phyloP scores from a whole-genome alignment of 1,284 basidiomycete species.

The Chalciporus sp. region DNA sequence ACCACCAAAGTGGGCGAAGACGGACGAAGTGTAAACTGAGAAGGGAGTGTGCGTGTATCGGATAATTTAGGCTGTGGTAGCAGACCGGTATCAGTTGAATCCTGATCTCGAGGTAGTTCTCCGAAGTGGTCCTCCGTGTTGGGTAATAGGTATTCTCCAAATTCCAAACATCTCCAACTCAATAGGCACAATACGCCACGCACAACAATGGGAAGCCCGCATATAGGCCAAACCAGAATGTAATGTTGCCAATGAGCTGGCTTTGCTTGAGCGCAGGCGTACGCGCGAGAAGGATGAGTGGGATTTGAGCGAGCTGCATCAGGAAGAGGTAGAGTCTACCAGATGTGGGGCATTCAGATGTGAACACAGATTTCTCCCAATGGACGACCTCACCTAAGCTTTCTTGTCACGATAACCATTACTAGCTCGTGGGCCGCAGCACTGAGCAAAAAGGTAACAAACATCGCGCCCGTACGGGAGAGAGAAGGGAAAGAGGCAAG shows the following conservation, averaged over 20 bases:
- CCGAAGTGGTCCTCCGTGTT: background rate
- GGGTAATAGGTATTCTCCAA: slow-evolving; percentile 67
- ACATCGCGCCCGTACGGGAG: slow-evolving; percentile 79
- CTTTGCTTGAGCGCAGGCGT: slow-evolving; percentile 78
- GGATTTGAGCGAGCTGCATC: slow-evolving; percentile 87
- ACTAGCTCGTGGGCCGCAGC: slow-evolving; percentile 93
- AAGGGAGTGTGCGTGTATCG: no score
- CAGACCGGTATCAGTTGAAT: no score
- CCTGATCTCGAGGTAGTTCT: no score
- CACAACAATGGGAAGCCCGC: slow-evolving; percentile 92
- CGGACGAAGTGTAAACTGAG: background rate
- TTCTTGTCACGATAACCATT: slow-evolving; percentile 94
- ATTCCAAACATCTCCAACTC: slow-evolving; percentile 64
- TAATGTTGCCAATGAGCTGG: slow-evolving; percentile 77
- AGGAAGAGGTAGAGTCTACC: slow-evolving; percentile 75
- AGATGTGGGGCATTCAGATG: slow-evolving; percentile 2
- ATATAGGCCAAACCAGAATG: slow-evolving; percentile 93
- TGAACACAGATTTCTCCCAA: background rate
- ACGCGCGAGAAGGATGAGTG: slow-evolving; percentile 84
- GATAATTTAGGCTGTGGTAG: no score
- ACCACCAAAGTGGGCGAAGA: background rate
- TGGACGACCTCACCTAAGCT: slow-evolving; percentile 62
- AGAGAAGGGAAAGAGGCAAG: slow-evolving; percentile 74
- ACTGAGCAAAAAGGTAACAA: slow-evolving; percentile 89
- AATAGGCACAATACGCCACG: slow-evolving; percentile 82